Evolutionary conservation across 768 basidiomycete genomes (phyloP), one percentile per base, ranked within the genome.

Genomic region (Collybia nuda): DNA sequence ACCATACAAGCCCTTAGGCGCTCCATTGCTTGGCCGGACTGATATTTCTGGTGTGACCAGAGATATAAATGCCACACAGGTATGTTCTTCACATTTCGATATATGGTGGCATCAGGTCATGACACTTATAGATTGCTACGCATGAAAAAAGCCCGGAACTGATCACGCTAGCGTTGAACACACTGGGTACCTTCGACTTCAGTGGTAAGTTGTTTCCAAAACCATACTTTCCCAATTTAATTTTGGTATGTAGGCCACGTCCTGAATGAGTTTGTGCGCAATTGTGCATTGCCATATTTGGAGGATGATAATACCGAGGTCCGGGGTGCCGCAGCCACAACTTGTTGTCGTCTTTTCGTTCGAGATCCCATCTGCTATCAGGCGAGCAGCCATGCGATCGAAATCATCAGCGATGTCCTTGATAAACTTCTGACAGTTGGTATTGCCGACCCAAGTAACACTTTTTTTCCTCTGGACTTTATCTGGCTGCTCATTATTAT

Each of bases 341-440:
- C 95, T 1, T 98, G 94, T 63, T 97, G 94, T 60, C 82, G 81
- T 40, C 79, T 98, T 12, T 96, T 98, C 62, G 85, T 94, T 52
- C 85, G 86, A 50, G 97, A 99, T 69, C 94, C 95, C 0, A 97
- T 98, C 44, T 94, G 92, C 65, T 92, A 90, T 58, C 95, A 98
- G 69, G 88, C 93, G 8, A 96, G 93, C 72, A 93, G 86, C 58
- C 91, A 98, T 67, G 90, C 95, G 6, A 96, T 97, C 48, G 93
- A 98, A 62, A 86, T 98, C 51, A 95, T 99, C 62, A 93, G 92
- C 66, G 96, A 98, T 56, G 95, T 98, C n/a, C 78, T 98, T 37
- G 94, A 97, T 66, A 98, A 98, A 67, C 77, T 99, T 11, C 69
- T 98, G 48, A 95, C 92, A 1, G 92, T 98, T 26, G 96, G 90